A percentile compares a stretch with the other conserved stretches of the same genome.
Evolutionary conservation across 1,139 yeast genomes (phyloP).

Genomic region (Blastobotrys arbuscula): DNA sequence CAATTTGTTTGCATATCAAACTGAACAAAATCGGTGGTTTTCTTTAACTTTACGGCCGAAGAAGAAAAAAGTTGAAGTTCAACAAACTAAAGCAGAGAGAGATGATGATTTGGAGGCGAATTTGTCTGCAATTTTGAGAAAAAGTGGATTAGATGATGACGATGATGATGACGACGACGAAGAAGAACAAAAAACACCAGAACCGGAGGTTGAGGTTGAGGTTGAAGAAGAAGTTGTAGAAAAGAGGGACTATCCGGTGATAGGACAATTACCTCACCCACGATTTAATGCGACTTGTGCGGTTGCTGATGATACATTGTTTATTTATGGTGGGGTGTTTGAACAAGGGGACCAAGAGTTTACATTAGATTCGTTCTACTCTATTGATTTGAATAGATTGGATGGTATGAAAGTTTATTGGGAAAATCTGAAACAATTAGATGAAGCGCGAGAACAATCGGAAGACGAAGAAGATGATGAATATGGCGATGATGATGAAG

Average conservation of each 20-base stretch:
- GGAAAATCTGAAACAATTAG: slow-evolving; percentile 73
- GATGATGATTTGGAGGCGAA: slow-evolving; percentile 82
- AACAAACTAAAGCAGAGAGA: slow-evolving; percentile 36
- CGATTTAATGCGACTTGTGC: slow-evolving; percentile 84
- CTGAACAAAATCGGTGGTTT: slow-evolving; percentile 88
- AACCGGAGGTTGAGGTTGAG: slow-evolving; percentile 28
- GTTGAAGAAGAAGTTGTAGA: slow-evolving; percentile 37
- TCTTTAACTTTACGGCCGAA: slow-evolving; percentile 63
- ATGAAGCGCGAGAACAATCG: slow-evolving; percentile 47
- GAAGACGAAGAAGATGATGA: slow-evolving; percentile 59
- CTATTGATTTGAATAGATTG: slow-evolving; percentile 76
- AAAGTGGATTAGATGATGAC: slow-evolving; percentile 55
- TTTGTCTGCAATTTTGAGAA: slow-evolving; percentile 66
- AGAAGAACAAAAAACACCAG: slow-evolving; percentile 10
- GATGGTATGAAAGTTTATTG: slow-evolving; percentile 87
- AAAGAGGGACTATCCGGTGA: slow-evolving; percentile 49
- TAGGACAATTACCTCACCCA: slow-evolving; percentile 70
- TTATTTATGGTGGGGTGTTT: slow-evolving; percentile 88
- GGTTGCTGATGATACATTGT: slow-evolving; percentile 77
- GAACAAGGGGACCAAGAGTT: slow-evolving; percentile 85
- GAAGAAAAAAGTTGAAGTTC: slow-evolving; percentile 38
- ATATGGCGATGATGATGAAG: slow-evolving; percentile 60
- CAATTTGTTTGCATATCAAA: slow-evolving; percentile 72
- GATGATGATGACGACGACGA: slow-evolving; percentile 39
- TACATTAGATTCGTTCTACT: slow-evolving; percentile 76